Evolutionary conservation across 768 basidiomycete genomes (phyloP).

Genomic region (Leccinum variicolor): DNA sequence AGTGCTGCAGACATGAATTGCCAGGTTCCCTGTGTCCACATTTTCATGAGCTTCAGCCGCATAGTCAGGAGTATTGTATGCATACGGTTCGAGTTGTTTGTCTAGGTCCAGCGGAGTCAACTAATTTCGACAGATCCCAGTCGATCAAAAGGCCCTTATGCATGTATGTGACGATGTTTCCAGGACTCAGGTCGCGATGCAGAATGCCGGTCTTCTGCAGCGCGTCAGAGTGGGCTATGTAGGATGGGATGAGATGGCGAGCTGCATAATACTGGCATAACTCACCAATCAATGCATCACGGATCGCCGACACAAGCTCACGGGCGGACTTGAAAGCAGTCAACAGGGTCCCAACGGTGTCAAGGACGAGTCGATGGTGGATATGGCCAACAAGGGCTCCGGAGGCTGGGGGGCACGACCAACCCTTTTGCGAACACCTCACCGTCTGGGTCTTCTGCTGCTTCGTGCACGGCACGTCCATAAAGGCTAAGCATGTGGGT

Average conservation of each 20-base stretch:
- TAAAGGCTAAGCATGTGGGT: not conserved
- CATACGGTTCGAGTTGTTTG: not conserved
- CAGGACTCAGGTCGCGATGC: not conserved
- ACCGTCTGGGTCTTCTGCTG: not conserved
- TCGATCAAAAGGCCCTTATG: not conserved
- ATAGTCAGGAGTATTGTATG: not conserved
- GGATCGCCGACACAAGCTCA: not conserved
- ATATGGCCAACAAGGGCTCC: not conserved
- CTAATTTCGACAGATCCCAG: not conserved
- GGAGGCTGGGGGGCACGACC: not conserved
- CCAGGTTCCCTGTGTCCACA: not conserved
- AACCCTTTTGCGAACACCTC: not conserved
- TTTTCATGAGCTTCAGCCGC: not conserved
- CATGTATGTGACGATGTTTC: not conserved
- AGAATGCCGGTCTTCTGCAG: not conserved
- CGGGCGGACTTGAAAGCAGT: not conserved
- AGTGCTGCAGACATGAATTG: not conserved
- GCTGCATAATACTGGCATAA: not conserved
- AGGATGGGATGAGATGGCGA: not conserved
- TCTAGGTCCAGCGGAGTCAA: not conserved
- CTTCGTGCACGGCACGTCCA: not conserved
- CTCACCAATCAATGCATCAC: not conserved
- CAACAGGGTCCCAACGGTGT: not conserved
- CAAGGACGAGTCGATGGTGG: not conserved
- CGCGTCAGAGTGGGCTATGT: not conserved